Conservation (phyloP, 2,329 filamentous ascomycete genomes). For the Aspergillus sp. region DNA sequence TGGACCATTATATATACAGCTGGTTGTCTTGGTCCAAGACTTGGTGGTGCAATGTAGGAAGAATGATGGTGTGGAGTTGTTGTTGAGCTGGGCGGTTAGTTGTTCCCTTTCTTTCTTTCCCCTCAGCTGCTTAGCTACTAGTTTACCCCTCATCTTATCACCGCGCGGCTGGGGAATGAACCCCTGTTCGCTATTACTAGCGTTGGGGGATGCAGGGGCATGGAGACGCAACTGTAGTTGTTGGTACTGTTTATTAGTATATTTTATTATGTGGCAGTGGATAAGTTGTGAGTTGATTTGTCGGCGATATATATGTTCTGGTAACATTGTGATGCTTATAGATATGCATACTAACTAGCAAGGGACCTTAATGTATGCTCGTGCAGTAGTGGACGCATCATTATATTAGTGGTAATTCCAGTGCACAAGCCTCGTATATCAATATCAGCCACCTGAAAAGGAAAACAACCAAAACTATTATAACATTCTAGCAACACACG, state of each 20-base stretch:
- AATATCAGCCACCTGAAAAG: no score
- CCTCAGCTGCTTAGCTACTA: neutral
- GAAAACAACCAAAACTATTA: no score
- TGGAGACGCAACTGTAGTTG: neutral
- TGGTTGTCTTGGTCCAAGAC: neutral
- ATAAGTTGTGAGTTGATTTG: no score
- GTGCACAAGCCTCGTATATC: no score
- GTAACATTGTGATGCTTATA: no score
- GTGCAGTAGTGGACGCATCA: no score
- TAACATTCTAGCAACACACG: neutral
- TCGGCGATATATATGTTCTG: neutral
- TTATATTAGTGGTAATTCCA: no score
- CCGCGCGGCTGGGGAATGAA: neutral
- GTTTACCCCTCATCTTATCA: neutral
- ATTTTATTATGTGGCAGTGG: neutral
- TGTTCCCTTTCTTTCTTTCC: neutral
- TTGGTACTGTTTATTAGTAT: constrained; percentile 30
- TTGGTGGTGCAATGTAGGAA: neutral
- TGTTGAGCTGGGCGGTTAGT: neutral
- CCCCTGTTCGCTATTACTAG: neutral
- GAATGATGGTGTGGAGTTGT: neutral
- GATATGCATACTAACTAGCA: no score
- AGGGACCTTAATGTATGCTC: no score
- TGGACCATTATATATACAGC: constrained; percentile 13
- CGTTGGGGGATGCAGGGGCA: neutral